phyloP scores from a whole-genome alignment of 208 protist species.

The Crithidia mellificae region DNA sequence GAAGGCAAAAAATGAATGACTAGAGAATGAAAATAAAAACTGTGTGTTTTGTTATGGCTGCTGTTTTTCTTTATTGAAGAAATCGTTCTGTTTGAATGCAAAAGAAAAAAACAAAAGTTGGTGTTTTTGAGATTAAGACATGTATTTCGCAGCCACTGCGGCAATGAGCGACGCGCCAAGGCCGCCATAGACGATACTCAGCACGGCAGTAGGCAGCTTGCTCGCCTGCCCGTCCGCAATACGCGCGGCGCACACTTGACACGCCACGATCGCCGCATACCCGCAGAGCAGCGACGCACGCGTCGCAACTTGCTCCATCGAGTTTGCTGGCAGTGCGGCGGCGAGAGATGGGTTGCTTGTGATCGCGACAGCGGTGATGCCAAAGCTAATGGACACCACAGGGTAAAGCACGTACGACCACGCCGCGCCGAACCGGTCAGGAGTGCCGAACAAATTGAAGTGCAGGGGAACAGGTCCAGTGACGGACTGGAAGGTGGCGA shows the following conservation, averaged over 20 bases:
- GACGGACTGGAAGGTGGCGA: slow-evolving; percentile 9
- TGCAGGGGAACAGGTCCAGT: slow-evolving; percentile 19
- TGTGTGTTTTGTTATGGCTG: too few relatives aligned
- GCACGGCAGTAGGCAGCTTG: background rate
- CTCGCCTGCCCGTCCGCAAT: slow-evolving; percentile 6
- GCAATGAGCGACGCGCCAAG: background rate
- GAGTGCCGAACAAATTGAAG: slow-evolving; percentile 32
- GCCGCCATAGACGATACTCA: slow-evolving; percentile 4
- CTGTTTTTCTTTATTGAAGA: too few relatives aligned
- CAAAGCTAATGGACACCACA: background rate
- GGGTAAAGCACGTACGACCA: slow-evolving; percentile 32
- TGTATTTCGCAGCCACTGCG: background rate
- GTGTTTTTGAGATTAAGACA: slow-evolving; percentile 2
- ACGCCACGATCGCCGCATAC: background rate
- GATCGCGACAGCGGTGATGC: background rate
- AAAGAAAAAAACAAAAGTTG: too few relatives aligned
- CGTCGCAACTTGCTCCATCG: slow-evolving; percentile 14
- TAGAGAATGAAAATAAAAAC: too few relatives aligned
- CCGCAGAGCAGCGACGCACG: slow-evolving; percentile 9
- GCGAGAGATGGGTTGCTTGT: background rate
- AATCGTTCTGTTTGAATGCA: too few relatives aligned
- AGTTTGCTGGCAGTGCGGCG: background rate
- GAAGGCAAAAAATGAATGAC: too few relatives aligned
- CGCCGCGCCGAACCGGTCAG: slow-evolving; percentile 16
- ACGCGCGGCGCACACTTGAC: slow-evolving; percentile 9